Conservation (phyloP, 2,329 filamentous ascomycete species). For the Aspergillus ibericus region DNA sequence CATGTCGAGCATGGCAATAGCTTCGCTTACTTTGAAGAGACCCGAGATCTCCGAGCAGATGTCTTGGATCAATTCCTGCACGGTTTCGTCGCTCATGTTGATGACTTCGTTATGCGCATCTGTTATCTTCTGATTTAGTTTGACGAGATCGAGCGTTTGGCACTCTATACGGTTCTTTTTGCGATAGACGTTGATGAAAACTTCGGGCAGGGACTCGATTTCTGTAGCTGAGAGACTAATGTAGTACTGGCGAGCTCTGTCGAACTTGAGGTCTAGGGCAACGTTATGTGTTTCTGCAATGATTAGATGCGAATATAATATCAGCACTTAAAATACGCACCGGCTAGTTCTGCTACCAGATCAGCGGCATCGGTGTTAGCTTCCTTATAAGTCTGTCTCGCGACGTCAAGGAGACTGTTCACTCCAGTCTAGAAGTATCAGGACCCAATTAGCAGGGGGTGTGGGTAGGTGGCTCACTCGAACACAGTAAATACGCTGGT, state of each 20-base stretch:
- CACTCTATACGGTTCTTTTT: constrained; percentile 81
- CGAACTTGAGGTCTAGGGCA: constrained; percentile 68
- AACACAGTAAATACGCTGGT: constrained; percentile 87
- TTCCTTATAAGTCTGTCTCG: constrained; percentile 86
- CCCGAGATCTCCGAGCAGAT: constrained; percentile 69
- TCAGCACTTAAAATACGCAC: constrained; percentile 42
- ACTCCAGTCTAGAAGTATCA: constrained; percentile 63
- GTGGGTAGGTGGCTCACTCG: constrained; percentile 54
- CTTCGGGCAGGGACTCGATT: constrained; percentile 62
- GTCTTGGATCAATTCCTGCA: constrained; percentile 70
- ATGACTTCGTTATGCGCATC: constrained; percentile 83
- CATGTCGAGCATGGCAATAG: constrained; percentile 85
- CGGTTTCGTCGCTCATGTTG: constrained; percentile 73
- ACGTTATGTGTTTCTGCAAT: constrained; percentile 58
- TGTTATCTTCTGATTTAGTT: constrained; percentile 73
- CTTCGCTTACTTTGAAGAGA: constrained; percentile 83
- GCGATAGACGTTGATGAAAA: constrained; percentile 74
- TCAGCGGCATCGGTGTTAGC: constrained; percentile 74
- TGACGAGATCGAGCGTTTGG: constrained; percentile 80
- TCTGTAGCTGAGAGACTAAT: constrained; percentile 65
- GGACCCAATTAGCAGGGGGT: background rate
- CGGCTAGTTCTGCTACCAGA: constrained; percentile 66
- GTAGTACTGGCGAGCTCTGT: constrained; percentile 76
- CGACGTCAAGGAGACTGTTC: constrained; percentile 83
- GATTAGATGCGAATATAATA: constrained; percentile 18